phyloP scores from a whole-genome alignment of 225 moss, liverwort and hornwort genomes.

The Rhytidiadelphus loreus region DNA sequence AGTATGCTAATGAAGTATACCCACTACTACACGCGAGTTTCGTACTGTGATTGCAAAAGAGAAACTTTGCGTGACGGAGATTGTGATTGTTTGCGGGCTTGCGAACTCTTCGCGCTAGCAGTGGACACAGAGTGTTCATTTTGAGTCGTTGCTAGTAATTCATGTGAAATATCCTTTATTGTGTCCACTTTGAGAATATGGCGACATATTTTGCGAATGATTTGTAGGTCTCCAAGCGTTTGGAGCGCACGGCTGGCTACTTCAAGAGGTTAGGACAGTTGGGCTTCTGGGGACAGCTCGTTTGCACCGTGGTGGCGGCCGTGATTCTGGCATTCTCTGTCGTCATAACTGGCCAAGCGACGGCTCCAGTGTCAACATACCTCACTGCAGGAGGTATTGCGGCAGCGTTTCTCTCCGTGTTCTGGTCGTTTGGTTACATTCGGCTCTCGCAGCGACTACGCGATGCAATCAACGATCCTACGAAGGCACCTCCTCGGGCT shows the following conservation, averaged over 20 bases:
- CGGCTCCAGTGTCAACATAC: slow-evolving; percentile 77
- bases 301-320: slow-evolving; percentile 77
- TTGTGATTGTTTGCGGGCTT: background rate
- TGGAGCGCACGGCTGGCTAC: slow-evolving; percentile 84
- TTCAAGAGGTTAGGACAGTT: slow-evolving; percentile 85
- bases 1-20: background rate
- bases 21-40: background rate
- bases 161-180: background rate
- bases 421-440: slow-evolving; percentile 94
- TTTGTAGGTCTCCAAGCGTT: slow-evolving; percentile 80
- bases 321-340: slow-evolving; percentile 88
- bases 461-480: slow-evolving; percentile 64
- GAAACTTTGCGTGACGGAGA: background rate
- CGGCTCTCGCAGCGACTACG: slow-evolving; percentile 70
- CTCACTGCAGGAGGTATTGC: slow-evolving; percentile 89
- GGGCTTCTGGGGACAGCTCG: slow-evolving; percentile 94
- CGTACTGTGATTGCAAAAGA: background rate
- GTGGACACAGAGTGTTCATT: background rate
- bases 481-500: slow-evolving; percentile 90
- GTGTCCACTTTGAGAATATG: background rate
- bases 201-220: background rate
- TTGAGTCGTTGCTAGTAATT: background rate
- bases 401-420: slow-evolving; percentile 83
- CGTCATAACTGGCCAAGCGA: slow-evolving; percentile 78
- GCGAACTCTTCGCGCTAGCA: background rate